Evolutionary conservation across 2,329 filamentous ascomycete species (phyloP), one percentile per base, ranked within the genome.

Genomic region (Blumeria hordei): DNA sequence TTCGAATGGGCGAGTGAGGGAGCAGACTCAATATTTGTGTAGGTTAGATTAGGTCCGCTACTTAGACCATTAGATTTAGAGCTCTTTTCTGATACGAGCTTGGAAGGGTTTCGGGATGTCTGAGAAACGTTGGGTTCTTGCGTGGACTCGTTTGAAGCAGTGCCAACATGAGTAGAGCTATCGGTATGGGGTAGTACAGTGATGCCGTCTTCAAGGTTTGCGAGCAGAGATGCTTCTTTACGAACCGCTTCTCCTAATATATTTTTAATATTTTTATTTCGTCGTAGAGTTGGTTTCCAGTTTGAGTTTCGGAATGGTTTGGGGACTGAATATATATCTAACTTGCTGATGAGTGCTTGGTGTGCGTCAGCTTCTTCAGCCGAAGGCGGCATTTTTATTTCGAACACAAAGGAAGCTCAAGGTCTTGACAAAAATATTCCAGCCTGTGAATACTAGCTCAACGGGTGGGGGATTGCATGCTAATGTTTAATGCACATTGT

Each of bases 221-320:
- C 86, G 64, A 88, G 74, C 37, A 85, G 75, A 3, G 88, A 94
- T n/a, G 87, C 86, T 71, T 96, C 90, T 65, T 84, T 86, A 62
- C 87, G 83, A 21, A 85, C 79, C 11, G 84, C 85, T 64, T 98
- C 92, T 57, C 87, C 84, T 58, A 98, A 75, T 59, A 98, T 92
- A 63, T 94, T 86, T 69, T 96, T 96, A 69, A 96, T 82, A 69
- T 94, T 96, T 74, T 98, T 98, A 77, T 98, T 98, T 69, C 92
- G 86, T 54, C 92, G 88, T 68, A 88, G 83, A 60, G 90, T 87
- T 14, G 92, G 87, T 65, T 85, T 88, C 92, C 92, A 98, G 67
- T 79, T 72, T 2, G 83, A 74, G 66, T 88, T 94, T 68, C 90
- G 88, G 74, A 95, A 98, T 64, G 80, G 83, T 70, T 93, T 94